Conservation (phyloP, 192 early-diverging fungal species). For the Geranomyces variabilis region DNA sequence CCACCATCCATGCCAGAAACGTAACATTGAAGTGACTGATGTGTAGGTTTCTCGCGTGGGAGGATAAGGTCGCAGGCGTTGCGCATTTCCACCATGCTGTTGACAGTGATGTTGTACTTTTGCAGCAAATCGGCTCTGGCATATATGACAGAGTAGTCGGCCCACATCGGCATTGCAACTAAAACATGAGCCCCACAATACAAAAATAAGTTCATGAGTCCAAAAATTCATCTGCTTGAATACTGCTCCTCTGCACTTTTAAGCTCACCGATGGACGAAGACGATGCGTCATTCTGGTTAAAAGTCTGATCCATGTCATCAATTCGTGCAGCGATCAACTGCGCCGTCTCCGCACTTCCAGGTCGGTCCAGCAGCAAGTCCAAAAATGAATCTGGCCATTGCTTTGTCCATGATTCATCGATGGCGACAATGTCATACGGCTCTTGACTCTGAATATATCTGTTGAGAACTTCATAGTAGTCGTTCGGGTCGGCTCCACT, state of each 20-base stretch:
- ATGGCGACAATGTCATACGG: constrained; percentile 26
- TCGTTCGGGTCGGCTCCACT: constrained; percentile 4
- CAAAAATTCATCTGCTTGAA: no score
- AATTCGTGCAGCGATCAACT: neutral
- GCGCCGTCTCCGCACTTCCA: neutral
- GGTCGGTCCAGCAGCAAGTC: constrained; percentile 7
- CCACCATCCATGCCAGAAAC: constrained; percentile 21
- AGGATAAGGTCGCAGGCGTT: constrained; percentile 16
- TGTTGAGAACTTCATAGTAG: constrained; percentile 14
- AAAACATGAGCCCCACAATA: neutral
- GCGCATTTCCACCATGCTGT: constrained; percentile 9
- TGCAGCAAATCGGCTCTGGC: constrained; percentile 25
- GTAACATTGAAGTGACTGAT: constrained; percentile 29
- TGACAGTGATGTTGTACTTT: constrained; percentile 26
- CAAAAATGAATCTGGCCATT: constrained; percentile 23
- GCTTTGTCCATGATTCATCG: constrained; percentile 25
- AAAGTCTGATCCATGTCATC: neutral
- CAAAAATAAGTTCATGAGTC: neutral
- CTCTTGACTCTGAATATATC: neutral
- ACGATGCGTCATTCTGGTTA: neutral
- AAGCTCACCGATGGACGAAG: neutral
- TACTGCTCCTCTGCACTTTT: no score
- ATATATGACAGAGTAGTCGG: constrained; percentile 29
- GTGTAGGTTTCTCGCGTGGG: constrained; percentile 10
- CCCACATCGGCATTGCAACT: constrained; percentile 33